These are phyloP conservation scores for Suillus paluster DNA, from an alignment of 768 basidiomycete genomes.

Conservation along the genomic window DNA sequence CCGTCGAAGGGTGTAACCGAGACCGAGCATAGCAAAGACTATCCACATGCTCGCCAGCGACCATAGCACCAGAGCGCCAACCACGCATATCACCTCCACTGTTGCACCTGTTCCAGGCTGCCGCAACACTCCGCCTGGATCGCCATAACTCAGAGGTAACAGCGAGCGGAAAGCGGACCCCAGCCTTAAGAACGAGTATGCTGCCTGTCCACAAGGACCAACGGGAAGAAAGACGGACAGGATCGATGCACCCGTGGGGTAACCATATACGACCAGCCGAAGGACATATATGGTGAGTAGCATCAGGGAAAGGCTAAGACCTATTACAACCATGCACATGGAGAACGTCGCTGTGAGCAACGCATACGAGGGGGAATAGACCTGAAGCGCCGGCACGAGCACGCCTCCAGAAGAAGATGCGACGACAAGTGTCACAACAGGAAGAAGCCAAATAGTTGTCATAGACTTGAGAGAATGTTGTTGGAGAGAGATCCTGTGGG, in stretches of 20 bases:
- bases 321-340: slow-evolving; percentile 57
- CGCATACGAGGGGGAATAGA: slow-evolving; percentile 50
- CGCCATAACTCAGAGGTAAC: slow-evolving; percentile 39
- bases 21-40: slow-evolving; percentile 54
- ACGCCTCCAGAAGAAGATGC: slow-evolving; percentile 68
- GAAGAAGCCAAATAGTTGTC: slow-evolving; percentile 74
- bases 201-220: slow-evolving; percentile 74
- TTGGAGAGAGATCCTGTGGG: slow-evolving; percentile 58
- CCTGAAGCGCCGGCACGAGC: slow-evolving; percentile 52
- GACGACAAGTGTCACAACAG: slow-evolving; percentile 75
- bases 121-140: slow-evolving; percentile 40
- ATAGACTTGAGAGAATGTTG: slow-evolving; percentile 57
- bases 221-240: slow-evolving; percentile 74
- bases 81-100: slow-evolving; percentile 52
- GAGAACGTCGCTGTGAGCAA: slow-evolving; percentile 58
- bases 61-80: slow-evolving; percentile 60
- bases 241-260: slow-evolving; percentile 50
- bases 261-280: slow-evolving; percentile 60
- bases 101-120: slow-evolving; percentile 39
- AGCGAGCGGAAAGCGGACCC: slow-evolving; percentile 50
- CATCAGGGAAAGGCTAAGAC: slow-evolving; percentile 66
- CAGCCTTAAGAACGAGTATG: slow-evolving; percentile 58
- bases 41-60: slow-evolving; percentile 67
- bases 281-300: slow-evolving; percentile 67
- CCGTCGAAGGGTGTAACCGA: slow-evolving; percentile 47